A percentile compares a stretch with the other conserved stretches of the same genome.
These are phyloP conservation scores for Diutina mesorugosa DNA, from an alignment of 1,139 yeast species.

Conservation along the genomic window DNA sequence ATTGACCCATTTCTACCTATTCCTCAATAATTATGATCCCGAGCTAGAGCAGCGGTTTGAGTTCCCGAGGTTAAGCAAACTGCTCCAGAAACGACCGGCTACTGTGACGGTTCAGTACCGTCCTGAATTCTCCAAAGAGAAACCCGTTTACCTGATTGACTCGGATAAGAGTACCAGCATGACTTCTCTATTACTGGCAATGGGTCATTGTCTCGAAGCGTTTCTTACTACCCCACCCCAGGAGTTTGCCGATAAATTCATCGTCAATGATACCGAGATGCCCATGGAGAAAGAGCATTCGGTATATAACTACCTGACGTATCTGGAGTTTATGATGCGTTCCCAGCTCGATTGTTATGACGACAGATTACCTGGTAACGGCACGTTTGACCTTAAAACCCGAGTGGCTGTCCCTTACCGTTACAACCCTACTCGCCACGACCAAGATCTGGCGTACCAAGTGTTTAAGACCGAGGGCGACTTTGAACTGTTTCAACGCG, in stretches of 20 bases:
- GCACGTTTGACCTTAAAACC: constrained; percentile 85
- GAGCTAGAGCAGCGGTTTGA: constrained; percentile 13
- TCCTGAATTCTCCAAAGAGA: not conserved
- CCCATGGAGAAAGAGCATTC: constrained; percentile 6
- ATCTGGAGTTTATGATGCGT: constrained; percentile 64
- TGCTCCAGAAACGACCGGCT: constrained; percentile 21
- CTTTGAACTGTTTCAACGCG: constrained; percentile 72
- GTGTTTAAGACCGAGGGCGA: constrained; percentile 47
- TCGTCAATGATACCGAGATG: not conserved
- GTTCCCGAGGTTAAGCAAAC: constrained; percentile 24
- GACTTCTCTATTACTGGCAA: constrained; percentile 58
- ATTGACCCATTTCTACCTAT: constrained; percentile 61
- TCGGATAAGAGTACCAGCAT: constrained; percentile 57
- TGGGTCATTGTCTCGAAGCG: constrained; percentile 73
- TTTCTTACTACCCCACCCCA: constrained; percentile 48
- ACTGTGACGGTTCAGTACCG: constrained; percentile 23
- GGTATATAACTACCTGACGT: constrained; percentile 58
- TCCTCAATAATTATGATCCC: constrained; percentile 40
- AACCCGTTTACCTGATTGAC: constrained; percentile 48
- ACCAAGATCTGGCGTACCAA: constrained; percentile 28
- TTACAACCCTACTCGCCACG: constrained; percentile 47
- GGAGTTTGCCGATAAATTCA: constrained; percentile 26
- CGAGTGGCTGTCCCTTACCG: constrained; percentile 84
- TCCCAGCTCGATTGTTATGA: constrained; percentile 87
- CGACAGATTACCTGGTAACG: constrained; percentile 71